Conservation (phyloP, 352 stramenopile genomes). For the Thalassiosira allenii region DNA sequence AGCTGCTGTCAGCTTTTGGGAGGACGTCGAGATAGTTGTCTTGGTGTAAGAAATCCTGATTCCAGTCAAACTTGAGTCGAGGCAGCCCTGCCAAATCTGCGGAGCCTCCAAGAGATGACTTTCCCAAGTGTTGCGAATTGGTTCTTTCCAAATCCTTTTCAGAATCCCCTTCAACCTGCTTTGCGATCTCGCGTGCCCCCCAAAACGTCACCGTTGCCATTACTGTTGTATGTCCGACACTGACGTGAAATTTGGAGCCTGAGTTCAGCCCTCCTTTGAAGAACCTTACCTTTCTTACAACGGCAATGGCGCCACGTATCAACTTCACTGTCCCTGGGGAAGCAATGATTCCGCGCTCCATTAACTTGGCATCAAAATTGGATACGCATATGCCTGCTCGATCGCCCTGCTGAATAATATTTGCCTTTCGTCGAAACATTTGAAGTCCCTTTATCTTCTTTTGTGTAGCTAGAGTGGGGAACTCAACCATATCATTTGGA, state of each 20-base stretch:
- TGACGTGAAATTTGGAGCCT: slow-evolving; percentile 88
- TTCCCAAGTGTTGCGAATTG: slow-evolving; percentile 44
- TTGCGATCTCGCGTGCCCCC: slow-evolving; percentile 85
- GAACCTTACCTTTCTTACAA: slow-evolving; percentile 88
- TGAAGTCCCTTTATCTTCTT: slow-evolving; percentile 98
- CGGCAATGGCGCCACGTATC: slow-evolving; percentile 84
- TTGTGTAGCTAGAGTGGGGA: slow-evolving; percentile 89
- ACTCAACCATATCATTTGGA: slow-evolving; percentile 93
- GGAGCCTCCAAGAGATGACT: slow-evolving; percentile 76
- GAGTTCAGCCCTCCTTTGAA: slow-evolving; percentile 80
- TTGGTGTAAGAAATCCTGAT: slow-evolving; percentile 85
- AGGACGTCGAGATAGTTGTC: slow-evolving; percentile 76
- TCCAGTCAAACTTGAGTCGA: slow-evolving; percentile 80
- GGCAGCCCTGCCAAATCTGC: slow-evolving; percentile 76
- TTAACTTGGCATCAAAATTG: slow-evolving; percentile 88
- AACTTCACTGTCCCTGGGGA: slow-evolving; percentile 86
- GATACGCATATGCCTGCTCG: slow-evolving; percentile 94
- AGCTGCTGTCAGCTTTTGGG: slow-evolving; percentile 41
- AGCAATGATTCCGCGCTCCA: slow-evolving; percentile 88
- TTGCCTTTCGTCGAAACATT: slow-evolving; percentile 94
- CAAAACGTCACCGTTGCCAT: slow-evolving; percentile 91
- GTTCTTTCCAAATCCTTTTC: slow-evolving; percentile 38
- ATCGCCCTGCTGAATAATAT: slow-evolving; percentile 91
- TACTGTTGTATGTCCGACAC: slow-evolving; percentile 89
- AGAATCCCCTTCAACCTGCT: slow-evolving; percentile 33